Percentiles rank a stretch among this genome's conserved stretches.
Conservation (phyloP, 139 green algal species). For the Spirogloea muscicola region DNA sequence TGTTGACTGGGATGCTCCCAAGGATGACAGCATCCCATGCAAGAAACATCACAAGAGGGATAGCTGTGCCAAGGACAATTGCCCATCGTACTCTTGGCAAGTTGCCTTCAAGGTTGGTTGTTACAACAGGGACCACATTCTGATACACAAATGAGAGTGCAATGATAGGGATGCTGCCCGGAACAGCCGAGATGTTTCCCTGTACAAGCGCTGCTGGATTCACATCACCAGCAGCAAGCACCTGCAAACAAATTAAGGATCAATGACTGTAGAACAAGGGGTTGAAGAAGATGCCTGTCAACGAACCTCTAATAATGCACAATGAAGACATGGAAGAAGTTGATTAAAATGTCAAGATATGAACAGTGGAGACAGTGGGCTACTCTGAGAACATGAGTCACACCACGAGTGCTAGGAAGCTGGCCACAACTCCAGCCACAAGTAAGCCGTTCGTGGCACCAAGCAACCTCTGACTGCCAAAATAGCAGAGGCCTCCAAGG, state of each 20-base stretch:
- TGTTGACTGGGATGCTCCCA: slow-evolving; percentile 28
- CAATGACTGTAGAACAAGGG: too few relatives aligned
- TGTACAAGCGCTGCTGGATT: neutral
- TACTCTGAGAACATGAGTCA: neutral
- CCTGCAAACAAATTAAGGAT: too few relatives aligned
- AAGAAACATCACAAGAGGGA: slow-evolving; percentile 72
- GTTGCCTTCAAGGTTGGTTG: neutral
- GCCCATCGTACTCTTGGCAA: slow-evolving; percentile 18
- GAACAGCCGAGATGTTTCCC: slow-evolving; percentile 61
- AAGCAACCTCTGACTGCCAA: slow-evolving; percentile 20
- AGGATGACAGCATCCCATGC: slow-evolving; percentile 71
- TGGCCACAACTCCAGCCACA: slow-evolving; percentile 45
- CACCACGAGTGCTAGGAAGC: slow-evolving; percentile 60
- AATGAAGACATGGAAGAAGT: too few relatives aligned
- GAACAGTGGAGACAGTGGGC: neutral
- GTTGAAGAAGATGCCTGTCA: too few relatives aligned
- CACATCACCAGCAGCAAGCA: slow-evolving; percentile 35
- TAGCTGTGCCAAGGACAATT: slow-evolving; percentile 51
- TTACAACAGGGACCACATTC: neutral
- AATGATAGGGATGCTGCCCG: slow-evolving; percentile 65
- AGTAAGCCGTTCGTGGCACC: slow-evolving; percentile 41
- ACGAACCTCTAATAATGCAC: too few relatives aligned
- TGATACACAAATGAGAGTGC: slow-evolving; percentile 40
- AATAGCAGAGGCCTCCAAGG: slow-evolving; percentile 63
- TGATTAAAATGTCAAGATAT: neutral